A percentile compares a stretch with the other conserved stretches of the same genome.
These are phyloP conservation scores for Mortierella sp. DNA, from an alignment of 371 early-diverging fungal species.

Conservation along the genomic window DNA sequence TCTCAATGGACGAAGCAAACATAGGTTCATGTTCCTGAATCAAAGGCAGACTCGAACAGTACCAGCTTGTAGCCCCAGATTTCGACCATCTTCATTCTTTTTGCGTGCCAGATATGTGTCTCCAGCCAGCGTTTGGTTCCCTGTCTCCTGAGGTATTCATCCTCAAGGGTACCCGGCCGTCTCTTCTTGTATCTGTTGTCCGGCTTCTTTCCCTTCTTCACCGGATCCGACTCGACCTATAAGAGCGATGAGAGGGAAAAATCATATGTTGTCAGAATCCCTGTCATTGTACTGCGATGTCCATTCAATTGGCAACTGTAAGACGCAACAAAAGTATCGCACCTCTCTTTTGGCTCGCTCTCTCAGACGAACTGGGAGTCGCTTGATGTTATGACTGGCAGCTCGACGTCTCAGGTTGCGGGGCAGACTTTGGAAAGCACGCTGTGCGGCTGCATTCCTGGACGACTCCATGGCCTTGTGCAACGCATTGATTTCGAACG, in stretches of 20 bases:
- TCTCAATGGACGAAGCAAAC: too few species aligned
- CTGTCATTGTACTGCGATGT: background rate
- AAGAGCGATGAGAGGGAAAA: background rate
- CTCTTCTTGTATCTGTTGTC: constrained; percentile 58
- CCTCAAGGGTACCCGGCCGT: constrained; percentile 60
- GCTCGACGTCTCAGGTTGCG: constrained; percentile 91
- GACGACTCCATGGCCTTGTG: constrained; percentile 67
- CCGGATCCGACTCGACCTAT: constrained; percentile 48
- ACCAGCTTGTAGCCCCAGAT: constrained; percentile 89
- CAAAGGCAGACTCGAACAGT: background rate
- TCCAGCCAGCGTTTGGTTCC: constrained; percentile 90
- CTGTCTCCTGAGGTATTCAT: constrained; percentile 72
- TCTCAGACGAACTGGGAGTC: constrained; percentile 84
- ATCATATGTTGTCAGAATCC: background rate
- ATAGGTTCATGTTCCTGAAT: too few species aligned
- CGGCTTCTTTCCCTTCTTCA: constrained; percentile 55
- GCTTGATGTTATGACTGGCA: constrained; percentile 91
- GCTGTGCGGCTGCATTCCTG: constrained; percentile 53
- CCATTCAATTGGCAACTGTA: background rate
- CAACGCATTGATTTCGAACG: constrained; percentile 88
- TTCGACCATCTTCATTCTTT: constrained; percentile 94
- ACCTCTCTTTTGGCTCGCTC: constrained; percentile 82
- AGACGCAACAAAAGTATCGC: constrained; percentile 9
- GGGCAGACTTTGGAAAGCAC: constrained; percentile 91
- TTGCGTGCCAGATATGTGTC: constrained; percentile 99